These are phyloP conservation scores for Schizophyllum amplum DNA, from an alignment of 1,284 basidiomycete genomes.

Conservation along the genomic window DNA sequence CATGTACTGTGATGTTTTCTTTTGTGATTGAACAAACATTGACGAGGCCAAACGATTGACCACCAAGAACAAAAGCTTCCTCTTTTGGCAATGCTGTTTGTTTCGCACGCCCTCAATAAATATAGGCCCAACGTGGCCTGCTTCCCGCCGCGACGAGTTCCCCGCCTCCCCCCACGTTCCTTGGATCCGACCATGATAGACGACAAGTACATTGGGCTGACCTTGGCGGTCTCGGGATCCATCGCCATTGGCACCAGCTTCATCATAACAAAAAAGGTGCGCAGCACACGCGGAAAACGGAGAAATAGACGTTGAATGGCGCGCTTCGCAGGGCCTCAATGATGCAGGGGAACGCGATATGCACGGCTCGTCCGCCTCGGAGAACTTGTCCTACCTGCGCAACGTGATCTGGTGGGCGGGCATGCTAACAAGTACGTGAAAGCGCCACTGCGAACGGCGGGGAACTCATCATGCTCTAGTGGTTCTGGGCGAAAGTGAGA, in stretches of 20 bases:
- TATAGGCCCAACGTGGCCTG: background rate
- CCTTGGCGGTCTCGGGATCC: conserved; percentile 78
- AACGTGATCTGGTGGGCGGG: conserved; percentile 99
- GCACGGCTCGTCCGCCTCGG: conserved; percentile 56
- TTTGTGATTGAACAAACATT: background rate
- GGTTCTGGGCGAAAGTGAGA: conserved; percentile 80
- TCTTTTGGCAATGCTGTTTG: background rate
- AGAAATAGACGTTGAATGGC: background rate
- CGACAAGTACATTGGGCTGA: conserved; percentile 89
- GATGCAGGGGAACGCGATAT: conserved; percentile 58
- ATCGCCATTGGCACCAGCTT: conserved; percentile 86
- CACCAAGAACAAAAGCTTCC: background rate
- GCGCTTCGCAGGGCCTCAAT: conserved; percentile 60
- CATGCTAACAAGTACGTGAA: conserved; percentile 82
- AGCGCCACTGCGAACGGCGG: conserved; percentile 4
- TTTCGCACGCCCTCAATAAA: too few species aligned
- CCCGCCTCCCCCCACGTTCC: too few species aligned
- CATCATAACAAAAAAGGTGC: conserved; percentile 95
- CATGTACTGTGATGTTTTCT: background rate
- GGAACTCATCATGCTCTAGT: conserved; percentile 39
- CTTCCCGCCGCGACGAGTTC: background rate
- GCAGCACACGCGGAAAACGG: conserved; percentile 5
- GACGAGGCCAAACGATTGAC: background rate
- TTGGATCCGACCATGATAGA: conserved; percentile 50
- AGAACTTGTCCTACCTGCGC: conserved; percentile 78